These are phyloP conservation scores for Phaffomyces thermotolerans DNA, from an alignment of 805 yeast species.

Conservation along the genomic window DNA sequence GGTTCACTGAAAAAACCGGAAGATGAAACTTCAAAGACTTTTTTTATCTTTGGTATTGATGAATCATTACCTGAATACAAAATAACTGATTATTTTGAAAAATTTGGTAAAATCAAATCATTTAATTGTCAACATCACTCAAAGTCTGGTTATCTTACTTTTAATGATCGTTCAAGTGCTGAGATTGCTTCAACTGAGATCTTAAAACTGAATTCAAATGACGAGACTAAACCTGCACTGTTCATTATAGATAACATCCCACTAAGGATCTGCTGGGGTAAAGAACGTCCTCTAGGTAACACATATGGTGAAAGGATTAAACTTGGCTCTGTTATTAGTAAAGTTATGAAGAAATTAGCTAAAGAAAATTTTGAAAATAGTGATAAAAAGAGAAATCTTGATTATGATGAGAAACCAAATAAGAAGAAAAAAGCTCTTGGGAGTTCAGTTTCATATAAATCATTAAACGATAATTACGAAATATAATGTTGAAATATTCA, in stretches of 20 bases:
- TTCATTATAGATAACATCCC: slow-evolving; percentile 35
- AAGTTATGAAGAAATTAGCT: slow-evolving; percentile 42
- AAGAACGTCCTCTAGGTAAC: slow-evolving; percentile 34
- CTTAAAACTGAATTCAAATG: slow-evolving; percentile 1
- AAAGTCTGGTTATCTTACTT: slow-evolving; percentile 58
- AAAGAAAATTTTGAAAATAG: neutral
- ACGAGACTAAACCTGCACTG: slow-evolving; percentile 24
- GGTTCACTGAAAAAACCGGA: slow-evolving; percentile 44
- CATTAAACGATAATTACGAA: neutral
- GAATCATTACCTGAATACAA: slow-evolving; percentile 58
- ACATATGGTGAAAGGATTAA: slow-evolving; percentile 39
- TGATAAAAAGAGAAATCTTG: slow-evolving; percentile 1
- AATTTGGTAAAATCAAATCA: slow-evolving; percentile 40
- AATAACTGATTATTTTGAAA: slow-evolving; percentile 43
- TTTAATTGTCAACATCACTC: slow-evolving; percentile 50
- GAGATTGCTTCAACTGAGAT: slow-evolving; percentile 32
- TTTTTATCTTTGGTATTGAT: slow-evolving; percentile 72
- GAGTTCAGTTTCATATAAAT: neutral
- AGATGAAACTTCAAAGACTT: slow-evolving; percentile 39
- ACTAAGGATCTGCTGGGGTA: slow-evolving; percentile 50
- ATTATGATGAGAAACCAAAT: neutral
- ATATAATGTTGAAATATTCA: neutral
- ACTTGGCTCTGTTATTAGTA: slow-evolving; percentile 41
- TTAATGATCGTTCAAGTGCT: slow-evolving; percentile 42
- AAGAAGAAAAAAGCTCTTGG: neutral